These are phyloP conservation scores for Euphorbia celastroides DNA, from an alignment of 441 rosid species.

Conservation along the genomic window DNA sequence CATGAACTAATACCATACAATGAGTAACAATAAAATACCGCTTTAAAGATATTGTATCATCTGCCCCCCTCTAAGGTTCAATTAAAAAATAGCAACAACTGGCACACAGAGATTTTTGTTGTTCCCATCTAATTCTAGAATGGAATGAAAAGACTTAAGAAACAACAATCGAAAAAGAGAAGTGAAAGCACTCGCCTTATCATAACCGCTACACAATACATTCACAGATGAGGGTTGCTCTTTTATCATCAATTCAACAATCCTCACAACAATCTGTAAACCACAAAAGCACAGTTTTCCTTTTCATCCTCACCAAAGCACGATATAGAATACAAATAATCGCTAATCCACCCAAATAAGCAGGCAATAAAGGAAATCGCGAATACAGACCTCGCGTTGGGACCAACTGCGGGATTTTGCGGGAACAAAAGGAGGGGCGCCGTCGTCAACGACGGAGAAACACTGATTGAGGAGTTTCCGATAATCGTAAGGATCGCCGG, in stretches of 20 bases:
- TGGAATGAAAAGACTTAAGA: neutral
- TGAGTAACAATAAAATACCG: neutral
- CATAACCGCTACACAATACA: slow-evolving; percentile 45
- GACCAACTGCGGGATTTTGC: slow-evolving; percentile 35
- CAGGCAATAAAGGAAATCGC: neutral
- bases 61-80: neutral
- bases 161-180: neutral
- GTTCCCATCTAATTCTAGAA: neutral
- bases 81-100: neutral
- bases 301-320: too few species aligned
- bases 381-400: slow-evolving; percentile 47
- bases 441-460: slow-evolving; percentile 42
- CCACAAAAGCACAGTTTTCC: neutral
- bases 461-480: slow-evolving; percentile 46
- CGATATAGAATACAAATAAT: neutral
- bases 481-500: slow-evolving; percentile 53
- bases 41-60: too few species aligned
- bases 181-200: slow-evolving; percentile 38
- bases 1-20: neutral
- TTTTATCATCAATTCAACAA: slow-evolving; percentile 38
- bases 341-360: neutral
- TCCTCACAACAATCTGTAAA: slow-evolving; percentile 52
- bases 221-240: slow-evolving; percentile 29
- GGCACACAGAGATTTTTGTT: neutral
- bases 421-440: slow-evolving; percentile 38